Percentiles rank a stretch among this genome's conserved stretches.
Evolutionary conservation across 495 filamentous ascomycete genomes (phyloP).

Genomic region (Aspergillus nidulans): DNA sequence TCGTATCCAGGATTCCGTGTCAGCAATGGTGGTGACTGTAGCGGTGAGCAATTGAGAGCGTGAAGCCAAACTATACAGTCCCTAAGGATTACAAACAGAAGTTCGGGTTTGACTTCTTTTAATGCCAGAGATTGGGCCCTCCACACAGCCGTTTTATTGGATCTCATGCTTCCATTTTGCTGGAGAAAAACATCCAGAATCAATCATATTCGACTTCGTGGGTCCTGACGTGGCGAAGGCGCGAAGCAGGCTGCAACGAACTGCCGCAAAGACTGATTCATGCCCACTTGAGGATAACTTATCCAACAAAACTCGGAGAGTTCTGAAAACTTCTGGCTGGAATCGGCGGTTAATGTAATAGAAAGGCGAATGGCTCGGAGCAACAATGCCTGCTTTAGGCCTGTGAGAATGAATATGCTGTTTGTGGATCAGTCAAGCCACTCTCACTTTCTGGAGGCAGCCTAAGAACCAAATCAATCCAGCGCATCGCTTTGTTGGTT

Average conservation of each 20-base stretch:
- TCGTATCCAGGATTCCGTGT: not conserved
- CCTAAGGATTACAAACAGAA: not conserved
- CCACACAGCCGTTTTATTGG: too few relatives aligned
- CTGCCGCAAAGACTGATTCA: not conserved
- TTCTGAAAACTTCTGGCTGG: not conserved
- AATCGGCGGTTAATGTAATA: not conserved
- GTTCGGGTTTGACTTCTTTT: not conserved
- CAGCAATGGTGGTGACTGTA: not conserved
- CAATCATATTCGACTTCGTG: not conserved
- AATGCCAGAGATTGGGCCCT: too few relatives aligned
- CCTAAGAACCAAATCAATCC: not conserved
- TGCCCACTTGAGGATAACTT: not conserved
- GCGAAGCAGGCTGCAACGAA: not conserved
- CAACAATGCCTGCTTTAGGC: not conserved
- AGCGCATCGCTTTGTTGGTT: not conserved
- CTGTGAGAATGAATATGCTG: not conserved
- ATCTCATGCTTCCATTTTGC: too few relatives aligned
- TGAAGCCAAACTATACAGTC: not conserved
- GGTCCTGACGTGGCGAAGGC: slow-evolving; percentile 10
- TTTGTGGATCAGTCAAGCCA: not conserved
- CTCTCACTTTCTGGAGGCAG: not conserved
- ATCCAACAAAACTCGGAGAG: not conserved
- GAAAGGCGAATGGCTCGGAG: not conserved
- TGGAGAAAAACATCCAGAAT: not conserved
- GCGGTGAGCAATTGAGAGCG: not conserved